These are phyloP conservation scores for Barnettozyma populi DNA, from an alignment of 805 yeast genomes.

Conservation along the genomic window DNA sequence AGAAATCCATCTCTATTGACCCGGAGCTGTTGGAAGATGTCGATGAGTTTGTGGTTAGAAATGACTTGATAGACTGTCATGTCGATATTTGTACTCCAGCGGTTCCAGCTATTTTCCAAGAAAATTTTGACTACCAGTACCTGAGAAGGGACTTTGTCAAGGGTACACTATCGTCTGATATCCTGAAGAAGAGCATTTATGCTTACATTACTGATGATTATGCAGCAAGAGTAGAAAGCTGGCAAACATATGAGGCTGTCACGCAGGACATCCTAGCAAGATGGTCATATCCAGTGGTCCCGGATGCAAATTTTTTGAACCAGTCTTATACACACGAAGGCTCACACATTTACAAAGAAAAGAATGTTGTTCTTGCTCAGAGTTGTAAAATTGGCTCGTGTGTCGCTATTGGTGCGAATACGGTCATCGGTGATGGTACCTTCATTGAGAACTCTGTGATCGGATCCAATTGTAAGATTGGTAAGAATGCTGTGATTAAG, in stretches of 20 bases:
- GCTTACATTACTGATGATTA: slow-evolving; percentile 76
- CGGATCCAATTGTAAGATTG: slow-evolving; percentile 84
- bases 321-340: slow-evolving; percentile 77
- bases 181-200: slow-evolving; percentile 84
- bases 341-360: slow-evolving; percentile 85
- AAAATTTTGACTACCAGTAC: slow-evolving; percentile 90
- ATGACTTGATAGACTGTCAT: slow-evolving; percentile 93
- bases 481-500: slow-evolving; percentile 62
- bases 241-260: slow-evolving; percentile 89
- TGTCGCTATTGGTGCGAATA: slow-evolving; percentile 75
- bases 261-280: slow-evolving; percentile 86
- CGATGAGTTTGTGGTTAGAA: slow-evolving; percentile 73
- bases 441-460: slow-evolving; percentile 63
- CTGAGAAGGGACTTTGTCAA: slow-evolving; percentile 82
- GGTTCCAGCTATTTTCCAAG: slow-evolving; percentile 93
- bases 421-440: slow-evolving; percentile 74
- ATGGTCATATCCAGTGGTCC: slow-evolving; percentile 89
- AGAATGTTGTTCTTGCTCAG: slow-evolving; percentile 84
- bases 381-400: slow-evolving; percentile 80
- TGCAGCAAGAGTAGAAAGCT: slow-evolving; percentile 92
- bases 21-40: slow-evolving; percentile 75
- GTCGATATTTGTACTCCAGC: slow-evolving; percentile 93
- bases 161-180: slow-evolving; percentile 86
- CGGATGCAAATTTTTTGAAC: slow-evolving; percentile 73
- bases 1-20: slow-evolving; percentile 57